Conservation (phyloP, 768 basidiomycete genomes). For the Pisolithus sp. region DNA sequence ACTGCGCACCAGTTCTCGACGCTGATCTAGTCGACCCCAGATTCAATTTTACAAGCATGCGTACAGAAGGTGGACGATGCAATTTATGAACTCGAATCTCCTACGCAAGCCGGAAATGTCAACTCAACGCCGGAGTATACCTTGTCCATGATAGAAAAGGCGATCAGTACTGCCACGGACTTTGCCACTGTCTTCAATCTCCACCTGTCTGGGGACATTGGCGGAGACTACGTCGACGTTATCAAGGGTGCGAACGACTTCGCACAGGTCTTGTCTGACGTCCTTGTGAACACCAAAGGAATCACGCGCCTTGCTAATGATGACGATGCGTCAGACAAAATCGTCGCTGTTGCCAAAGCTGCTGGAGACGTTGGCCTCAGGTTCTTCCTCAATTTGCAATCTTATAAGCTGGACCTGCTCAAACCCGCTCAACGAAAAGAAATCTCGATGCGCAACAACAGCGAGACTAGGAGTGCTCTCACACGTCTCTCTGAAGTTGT, state of each 20-base stretch:
- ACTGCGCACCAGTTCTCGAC: background rate
- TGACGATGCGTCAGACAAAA: conserved; percentile 89
- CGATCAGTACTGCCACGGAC: conserved; percentile 88
- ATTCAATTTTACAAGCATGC: conserved; percentile 95
- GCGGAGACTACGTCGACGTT: conserved; percentile 94
- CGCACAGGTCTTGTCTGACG: conserved; percentile 88
- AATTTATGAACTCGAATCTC: conserved; percentile 96
- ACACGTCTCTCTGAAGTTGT: conserved; percentile 82
- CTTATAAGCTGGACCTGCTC: conserved; percentile 84
- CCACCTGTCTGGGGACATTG: conserved; percentile 77
- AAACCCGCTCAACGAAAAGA: conserved; percentile 72
- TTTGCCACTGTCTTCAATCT: conserved; percentile 94
- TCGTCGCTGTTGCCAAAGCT: conserved; percentile 74
- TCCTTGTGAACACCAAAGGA: conserved; percentile 90
- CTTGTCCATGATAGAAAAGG: conserved; percentile 96
- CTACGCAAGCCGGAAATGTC: conserved; percentile 87
- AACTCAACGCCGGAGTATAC: conserved; percentile 99
- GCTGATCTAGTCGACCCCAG: conserved; percentile 35
- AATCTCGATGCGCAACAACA: conserved; percentile 84
- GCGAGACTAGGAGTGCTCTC: conserved; percentile 76
- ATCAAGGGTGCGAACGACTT: conserved; percentile 97
- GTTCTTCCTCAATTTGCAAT: conserved; percentile 94
- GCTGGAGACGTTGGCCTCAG: conserved; percentile 86
- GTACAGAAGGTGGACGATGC: conserved; percentile 96
- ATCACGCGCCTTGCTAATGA: conserved; percentile 88